These are phyloP conservation scores for Urtica urens DNA, from an alignment of 306 rosid genomes.

Conservation along the genomic window DNA sequence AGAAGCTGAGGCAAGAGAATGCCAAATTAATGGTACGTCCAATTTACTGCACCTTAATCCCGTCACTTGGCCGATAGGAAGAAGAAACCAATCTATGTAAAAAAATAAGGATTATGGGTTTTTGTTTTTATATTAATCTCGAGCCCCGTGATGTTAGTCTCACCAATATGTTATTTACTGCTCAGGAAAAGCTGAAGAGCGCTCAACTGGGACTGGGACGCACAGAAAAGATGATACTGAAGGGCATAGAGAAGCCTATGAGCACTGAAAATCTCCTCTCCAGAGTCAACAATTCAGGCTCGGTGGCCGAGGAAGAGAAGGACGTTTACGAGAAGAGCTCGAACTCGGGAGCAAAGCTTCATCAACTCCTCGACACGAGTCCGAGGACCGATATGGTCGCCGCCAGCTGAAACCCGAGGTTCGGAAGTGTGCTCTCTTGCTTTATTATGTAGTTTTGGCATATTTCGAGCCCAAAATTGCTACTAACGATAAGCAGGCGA, in stretches of 20 bases:
- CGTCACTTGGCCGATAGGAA: too few relatives aligned
- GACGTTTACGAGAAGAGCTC: conserved; percentile 51
- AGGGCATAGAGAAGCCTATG: conserved; percentile 35
- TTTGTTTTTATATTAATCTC: too few relatives aligned
- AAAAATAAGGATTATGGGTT: too few relatives aligned
- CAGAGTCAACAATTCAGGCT: conserved; percentile 51
- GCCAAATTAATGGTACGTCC: conserved; percentile 46
- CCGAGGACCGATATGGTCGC: conserved; percentile 83
- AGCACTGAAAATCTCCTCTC: conserved; percentile 68
- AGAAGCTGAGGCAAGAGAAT: conserved; percentile 65
- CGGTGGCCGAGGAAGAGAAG: conserved; percentile 44
- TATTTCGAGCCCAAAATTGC: conserved; percentile 84
- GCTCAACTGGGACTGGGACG: conserved; percentile 47
- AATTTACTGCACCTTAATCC: too few relatives aligned
- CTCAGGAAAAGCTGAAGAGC: conserved; percentile 63
- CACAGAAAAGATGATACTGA: conserved; percentile 37
- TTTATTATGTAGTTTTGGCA: conserved; percentile 80
- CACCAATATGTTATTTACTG: not conserved
- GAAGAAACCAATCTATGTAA: too few relatives aligned
- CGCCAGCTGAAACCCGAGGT: conserved; percentile 85
- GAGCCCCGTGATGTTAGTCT: too few relatives aligned
- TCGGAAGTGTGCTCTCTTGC: too few relatives aligned
- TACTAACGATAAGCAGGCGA: conserved; percentile 50
- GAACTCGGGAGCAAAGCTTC: conserved; percentile 68
- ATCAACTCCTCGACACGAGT: conserved; percentile 69